Percentiles rank a stretch among this genome's conserved stretches.
These are phyloP conservation scores for Moelleriella libera DNA, from an alignment of 2,329 filamentous ascomycete genomes.

Conservation along the genomic window DNA sequence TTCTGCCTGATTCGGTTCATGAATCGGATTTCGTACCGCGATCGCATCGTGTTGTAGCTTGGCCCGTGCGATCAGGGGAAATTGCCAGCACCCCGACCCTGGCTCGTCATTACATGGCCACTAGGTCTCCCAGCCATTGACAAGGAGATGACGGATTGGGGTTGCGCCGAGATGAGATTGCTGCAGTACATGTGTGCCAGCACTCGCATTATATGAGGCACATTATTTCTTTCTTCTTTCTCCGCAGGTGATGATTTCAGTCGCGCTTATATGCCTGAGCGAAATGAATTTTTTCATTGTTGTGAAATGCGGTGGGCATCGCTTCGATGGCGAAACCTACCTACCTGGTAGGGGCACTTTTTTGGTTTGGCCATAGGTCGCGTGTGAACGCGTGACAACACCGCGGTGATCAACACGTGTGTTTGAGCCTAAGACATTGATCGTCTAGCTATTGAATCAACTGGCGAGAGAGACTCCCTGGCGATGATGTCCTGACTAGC, in stretches of 20 bases:
- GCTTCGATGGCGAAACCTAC: not conserved
- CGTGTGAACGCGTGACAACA: not conserved
- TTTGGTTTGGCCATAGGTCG: not conserved
- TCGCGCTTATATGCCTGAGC: not conserved
- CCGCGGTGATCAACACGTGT: not conserved
- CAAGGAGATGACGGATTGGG: no score
- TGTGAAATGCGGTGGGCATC: not conserved
- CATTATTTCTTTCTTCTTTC: not conserved
- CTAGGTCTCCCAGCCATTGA: no score
- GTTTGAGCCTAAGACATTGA: not conserved
- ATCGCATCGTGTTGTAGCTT: no score
- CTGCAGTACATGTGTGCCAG: no score
- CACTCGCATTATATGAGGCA: not conserved
- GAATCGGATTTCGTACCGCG: no score
- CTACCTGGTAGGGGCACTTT: not conserved
- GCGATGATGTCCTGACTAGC: not conserved
- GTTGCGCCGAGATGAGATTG: no score
- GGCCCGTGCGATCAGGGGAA: no score
- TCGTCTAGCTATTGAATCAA: not conserved
- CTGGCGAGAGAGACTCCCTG: not conserved
- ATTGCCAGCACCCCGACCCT: no score
- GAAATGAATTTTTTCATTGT: not conserved
- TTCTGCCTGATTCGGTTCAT: no score
- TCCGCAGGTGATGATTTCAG: not conserved
- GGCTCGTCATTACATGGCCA: no score